Percentiles rank a stretch among this genome's conserved stretches.
phyloP scores from a whole-genome alignment of 495 filamentous ascomycete species.

The Penicillium pancosmium region DNA sequence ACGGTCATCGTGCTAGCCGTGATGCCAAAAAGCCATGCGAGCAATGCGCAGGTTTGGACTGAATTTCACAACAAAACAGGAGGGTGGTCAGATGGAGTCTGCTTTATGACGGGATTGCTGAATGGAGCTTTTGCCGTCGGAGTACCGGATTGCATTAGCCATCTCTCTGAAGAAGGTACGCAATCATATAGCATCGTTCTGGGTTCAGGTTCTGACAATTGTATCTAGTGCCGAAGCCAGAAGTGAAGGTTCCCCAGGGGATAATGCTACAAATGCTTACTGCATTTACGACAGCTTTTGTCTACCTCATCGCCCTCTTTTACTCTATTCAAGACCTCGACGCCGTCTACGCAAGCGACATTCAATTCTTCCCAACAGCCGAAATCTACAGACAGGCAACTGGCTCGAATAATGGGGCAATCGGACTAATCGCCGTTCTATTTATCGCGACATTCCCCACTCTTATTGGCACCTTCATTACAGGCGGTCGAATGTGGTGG shows the following conservation, averaged over 20 bases:
- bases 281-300: slow-evolving; percentile 55
- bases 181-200: background rate
- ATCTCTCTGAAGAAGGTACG: slow-evolving; percentile 70
- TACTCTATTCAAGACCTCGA: slow-evolving; percentile 70
- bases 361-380: slow-evolving; percentile 67
- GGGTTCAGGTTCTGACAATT: background rate
- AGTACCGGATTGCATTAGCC: slow-evolving; percentile 69
- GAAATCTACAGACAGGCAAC: slow-evolving; percentile 77
- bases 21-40: slow-evolving; percentile 68
- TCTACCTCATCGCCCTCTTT: slow-evolving; percentile 42
- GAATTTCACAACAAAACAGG: slow-evolving; percentile 66
- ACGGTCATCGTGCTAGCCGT: slow-evolving; percentile 70
- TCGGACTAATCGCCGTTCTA: slow-evolving; percentile 59
- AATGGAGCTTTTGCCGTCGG: slow-evolving; percentile 80
- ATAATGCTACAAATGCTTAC: slow-evolving; percentile 61
- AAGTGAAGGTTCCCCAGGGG: slow-evolving; percentile 38
- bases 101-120: slow-evolving; percentile 71
- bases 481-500: slow-evolving; percentile 75
- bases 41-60: slow-evolving; percentile 60
- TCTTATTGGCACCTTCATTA: slow-evolving; percentile 64
- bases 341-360: slow-evolving; percentile 52
- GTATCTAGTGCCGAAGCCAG: slow-evolving; percentile 25
- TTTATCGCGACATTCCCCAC: slow-evolving; percentile 62
- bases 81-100: slow-evolving; percentile 65
- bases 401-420: slow-evolving; percentile 52